A percentile compares a stretch with the other conserved stretches of the same genome.
These are phyloP conservation scores for Colletotrichum cuscutae DNA, from an alignment of 2,329 filamentous ascomycete species.

Conservation along the genomic window DNA sequence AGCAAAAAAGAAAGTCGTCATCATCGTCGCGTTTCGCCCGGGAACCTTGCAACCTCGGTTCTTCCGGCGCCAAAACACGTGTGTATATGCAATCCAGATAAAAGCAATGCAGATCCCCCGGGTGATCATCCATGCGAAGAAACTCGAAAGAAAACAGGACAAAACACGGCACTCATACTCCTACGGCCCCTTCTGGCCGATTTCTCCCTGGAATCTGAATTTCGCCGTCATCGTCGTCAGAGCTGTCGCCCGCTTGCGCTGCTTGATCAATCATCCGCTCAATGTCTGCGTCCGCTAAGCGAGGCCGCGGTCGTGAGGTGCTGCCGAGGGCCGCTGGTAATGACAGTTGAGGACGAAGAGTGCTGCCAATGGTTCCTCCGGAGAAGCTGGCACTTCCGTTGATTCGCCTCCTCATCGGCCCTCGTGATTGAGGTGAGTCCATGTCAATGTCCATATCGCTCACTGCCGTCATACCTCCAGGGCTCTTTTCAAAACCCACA, in stretches of 20 bases:
- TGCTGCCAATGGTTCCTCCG: constrained; percentile 10
- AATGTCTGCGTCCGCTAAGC: constrained; percentile 65
- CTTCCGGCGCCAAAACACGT: background rate
- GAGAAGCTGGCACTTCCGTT: constrained; percentile 44
- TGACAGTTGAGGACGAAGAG: constrained; percentile 53
- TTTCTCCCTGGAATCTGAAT: constrained; percentile 58
- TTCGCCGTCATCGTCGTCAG: constrained; percentile 65
- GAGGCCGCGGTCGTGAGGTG: constrained; percentile 50
- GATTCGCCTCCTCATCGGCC: constrained; percentile 38
- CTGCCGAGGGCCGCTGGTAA: constrained; percentile 60
- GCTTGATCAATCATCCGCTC: constrained; percentile 67
- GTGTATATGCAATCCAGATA: background rate
- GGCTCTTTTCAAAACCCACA: constrained; percentile 60
- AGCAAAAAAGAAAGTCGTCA: constrained; percentile 11
- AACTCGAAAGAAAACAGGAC: background rate
- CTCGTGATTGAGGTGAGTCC: constrained; percentile 49
- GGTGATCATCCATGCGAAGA: background rate
- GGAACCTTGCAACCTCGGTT: background rate
- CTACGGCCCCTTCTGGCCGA: constrained; percentile 41
- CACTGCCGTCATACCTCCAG: constrained; percentile 46
- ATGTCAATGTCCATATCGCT: constrained; percentile 58
- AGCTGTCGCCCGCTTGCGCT: constrained; percentile 61
- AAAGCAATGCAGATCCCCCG: background rate
- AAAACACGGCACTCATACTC: constrained; percentile 9
- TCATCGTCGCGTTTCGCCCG: constrained; percentile 15